Percentiles rank a stretch among this genome's conserved stretches.
These are phyloP conservation scores for Corymbia calophylla DNA, from an alignment of 441 rosid genomes.

Conservation along the genomic window DNA sequence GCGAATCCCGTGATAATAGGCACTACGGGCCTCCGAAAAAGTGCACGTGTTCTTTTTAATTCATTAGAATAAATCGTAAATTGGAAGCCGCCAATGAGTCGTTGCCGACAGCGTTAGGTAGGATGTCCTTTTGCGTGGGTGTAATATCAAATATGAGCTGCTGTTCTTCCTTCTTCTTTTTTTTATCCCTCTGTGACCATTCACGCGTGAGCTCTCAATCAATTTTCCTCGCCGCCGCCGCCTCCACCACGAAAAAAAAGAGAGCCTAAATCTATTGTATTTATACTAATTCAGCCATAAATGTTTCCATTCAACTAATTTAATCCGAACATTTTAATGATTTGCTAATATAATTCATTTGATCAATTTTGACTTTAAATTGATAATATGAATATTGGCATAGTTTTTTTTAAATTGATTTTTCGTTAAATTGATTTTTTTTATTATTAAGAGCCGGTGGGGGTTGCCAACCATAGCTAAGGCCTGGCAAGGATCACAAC, in stretches of 20 bases:
- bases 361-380: background rate
- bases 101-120: background rate
- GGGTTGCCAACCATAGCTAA: accelerated
- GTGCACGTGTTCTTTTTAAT: background rate
- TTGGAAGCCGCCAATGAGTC: background rate
- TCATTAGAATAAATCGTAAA: background rate
- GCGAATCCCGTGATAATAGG: background rate
- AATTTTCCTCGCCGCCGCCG: background rate
- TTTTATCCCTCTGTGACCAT: background rate
- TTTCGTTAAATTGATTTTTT: no score
- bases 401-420: background rate
- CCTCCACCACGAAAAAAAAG: background rate
- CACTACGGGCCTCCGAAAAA: background rate
- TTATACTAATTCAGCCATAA: no score
- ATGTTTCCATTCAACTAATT: no score
- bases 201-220: background rate
- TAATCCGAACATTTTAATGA: accelerated
- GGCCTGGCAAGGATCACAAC: background rate
- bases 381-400: accelerated
- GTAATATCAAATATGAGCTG: background rate
- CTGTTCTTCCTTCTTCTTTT: background rate
- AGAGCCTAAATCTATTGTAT: no score
- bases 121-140: background rate
- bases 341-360: no score
- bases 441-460: background rate